Evolutionary conservation across 495 filamentous ascomycete species (phyloP).

Genomic region (Parmelia sp.): DNA sequence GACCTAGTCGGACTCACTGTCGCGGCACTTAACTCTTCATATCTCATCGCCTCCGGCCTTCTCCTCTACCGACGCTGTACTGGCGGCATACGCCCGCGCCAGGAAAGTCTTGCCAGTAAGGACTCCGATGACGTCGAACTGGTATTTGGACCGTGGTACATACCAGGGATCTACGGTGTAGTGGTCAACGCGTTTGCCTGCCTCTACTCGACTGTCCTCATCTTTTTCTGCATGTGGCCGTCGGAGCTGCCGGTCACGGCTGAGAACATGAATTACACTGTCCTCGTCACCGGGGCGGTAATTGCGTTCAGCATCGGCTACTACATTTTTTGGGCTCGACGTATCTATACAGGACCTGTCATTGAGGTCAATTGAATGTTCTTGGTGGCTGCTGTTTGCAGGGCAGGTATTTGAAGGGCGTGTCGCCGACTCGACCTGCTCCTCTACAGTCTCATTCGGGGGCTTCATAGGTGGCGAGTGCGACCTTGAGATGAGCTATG

Average conservation of each 20-base stretch:
- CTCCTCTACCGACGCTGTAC: constrained; percentile 10
- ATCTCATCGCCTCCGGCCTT: constrained; percentile 27
- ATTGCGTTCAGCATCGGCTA: neutral
- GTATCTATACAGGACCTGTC: constrained; percentile 6
- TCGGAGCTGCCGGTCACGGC: constrained; percentile 1
- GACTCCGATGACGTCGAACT: neutral
- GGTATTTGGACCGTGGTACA: constrained; percentile 10
- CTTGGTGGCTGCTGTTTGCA: neutral
- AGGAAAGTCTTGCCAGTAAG: neutral
- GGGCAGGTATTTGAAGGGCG: neutral
- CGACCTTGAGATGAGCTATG: constrained; percentile 9
- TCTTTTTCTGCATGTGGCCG: constrained; percentile 17
- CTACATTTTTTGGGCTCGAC: neutral
- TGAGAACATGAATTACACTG: constrained; percentile 7
- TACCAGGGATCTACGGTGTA: constrained; percentile 4
- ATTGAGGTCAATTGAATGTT: neutral
- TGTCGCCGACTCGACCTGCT: neutral
- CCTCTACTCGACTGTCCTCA: neutral
- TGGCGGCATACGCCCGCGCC: neutral
- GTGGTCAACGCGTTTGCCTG: constrained; percentile 8
- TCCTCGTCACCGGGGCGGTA: neutral
- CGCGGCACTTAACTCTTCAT: constrained; percentile 32
- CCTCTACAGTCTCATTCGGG: neutral
- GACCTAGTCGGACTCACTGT: constrained; percentile 29
- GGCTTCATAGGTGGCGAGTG: neutral